Percentiles rank a stretch among this genome's conserved stretches.
Evolutionary conservation across 176 grass and related monocot species (phyloP).

Genomic region (Oryza glaberrima): DNA sequence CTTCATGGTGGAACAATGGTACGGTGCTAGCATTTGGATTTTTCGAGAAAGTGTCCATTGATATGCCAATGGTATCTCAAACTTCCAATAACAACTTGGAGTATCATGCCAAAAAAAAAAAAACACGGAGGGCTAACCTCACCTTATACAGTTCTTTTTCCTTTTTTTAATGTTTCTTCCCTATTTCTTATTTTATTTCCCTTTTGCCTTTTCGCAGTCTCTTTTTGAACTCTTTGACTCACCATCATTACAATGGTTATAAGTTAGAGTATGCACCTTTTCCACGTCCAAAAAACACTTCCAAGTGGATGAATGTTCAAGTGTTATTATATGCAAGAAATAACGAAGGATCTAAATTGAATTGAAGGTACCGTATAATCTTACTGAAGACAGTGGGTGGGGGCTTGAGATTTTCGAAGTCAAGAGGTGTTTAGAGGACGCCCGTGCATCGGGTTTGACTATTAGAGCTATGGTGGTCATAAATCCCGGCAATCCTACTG

Average conservation of each 20-base stretch:
- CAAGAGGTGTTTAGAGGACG: conserved; percentile 61
- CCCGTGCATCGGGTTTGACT: conserved; percentile 58
- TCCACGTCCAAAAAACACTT: neutral
- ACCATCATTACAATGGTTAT: too few relatives aligned
- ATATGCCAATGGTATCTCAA: neutral
- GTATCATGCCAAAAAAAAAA: neutral
- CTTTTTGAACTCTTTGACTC: neutral
- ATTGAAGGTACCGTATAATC: conserved; percentile 65
- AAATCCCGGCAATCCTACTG: conserved; percentile 84
- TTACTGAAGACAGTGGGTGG: conserved; percentile 60
- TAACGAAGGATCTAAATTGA: neutral
- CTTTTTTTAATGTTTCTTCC: neutral
- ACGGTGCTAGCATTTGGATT: conserved; percentile 17
- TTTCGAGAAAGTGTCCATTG: neutral
- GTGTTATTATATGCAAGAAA: conserved; percentile 1
- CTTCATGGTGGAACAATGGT: conserved; percentile 87
- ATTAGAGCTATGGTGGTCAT: conserved; percentile 74
- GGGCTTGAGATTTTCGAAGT: conserved; percentile 74
- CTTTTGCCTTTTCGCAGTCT: too few relatives aligned
- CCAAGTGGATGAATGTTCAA: neutral
- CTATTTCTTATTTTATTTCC: neutral
- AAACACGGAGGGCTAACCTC: too few relatives aligned
- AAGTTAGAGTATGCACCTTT: too few relatives aligned
- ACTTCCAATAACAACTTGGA: neutral
- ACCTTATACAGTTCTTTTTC: neutral